Evolutionary conservation across 1,139 yeast genomes (phyloP), one percentile per base, ranked within the genome.

Genomic region (Candida labiduridarum): DNA sequence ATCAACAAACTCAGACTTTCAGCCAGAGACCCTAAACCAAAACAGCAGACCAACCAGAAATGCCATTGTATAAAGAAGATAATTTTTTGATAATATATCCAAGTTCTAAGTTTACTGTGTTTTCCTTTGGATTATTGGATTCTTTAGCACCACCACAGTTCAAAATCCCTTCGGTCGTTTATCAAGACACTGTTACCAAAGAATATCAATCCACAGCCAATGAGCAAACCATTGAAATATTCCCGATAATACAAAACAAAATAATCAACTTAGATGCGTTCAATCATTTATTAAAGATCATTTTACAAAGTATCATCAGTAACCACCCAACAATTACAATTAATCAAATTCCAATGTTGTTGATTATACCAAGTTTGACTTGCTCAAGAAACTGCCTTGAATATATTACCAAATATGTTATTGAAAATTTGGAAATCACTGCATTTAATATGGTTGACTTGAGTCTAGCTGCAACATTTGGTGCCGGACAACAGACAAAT

Each of bases 41-140:
- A 16, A 7, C 15, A 33, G 9, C 16, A 7, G 14, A 14, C 14
- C 34, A 30, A 30, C 34, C 5, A 30, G 14, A 30, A n/a, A 82
- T 83, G 84, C 85, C 86, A 18, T 76, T 80, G 56, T 83, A 79
- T 64, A 78, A 84, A 62, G 87, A 83, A 68, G 85, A 81, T 55
- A 78, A 78, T 64, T 77, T 80, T 58, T 69, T 78, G 69, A 81
- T 91, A 47, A 81, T 92, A 41, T 85, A 89, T 52, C 90, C 96
- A 1, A 96, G 97, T n/a, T 85, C 96, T 2, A 76, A 72, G 50
- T 71, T 79, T 49, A 89, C 97, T 0, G 72, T 86, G 49, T 89
- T 89, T 41, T 87, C 87, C 58, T 85, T 89, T 64, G 97, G 97
- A 1, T 72, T 92, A 41, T 85, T 83, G 48, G 97, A 92, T 56